These are phyloP conservation scores for Saraca asoca DNA, from an alignment of 331 rosid genomes.

Conservation along the genomic window DNA sequence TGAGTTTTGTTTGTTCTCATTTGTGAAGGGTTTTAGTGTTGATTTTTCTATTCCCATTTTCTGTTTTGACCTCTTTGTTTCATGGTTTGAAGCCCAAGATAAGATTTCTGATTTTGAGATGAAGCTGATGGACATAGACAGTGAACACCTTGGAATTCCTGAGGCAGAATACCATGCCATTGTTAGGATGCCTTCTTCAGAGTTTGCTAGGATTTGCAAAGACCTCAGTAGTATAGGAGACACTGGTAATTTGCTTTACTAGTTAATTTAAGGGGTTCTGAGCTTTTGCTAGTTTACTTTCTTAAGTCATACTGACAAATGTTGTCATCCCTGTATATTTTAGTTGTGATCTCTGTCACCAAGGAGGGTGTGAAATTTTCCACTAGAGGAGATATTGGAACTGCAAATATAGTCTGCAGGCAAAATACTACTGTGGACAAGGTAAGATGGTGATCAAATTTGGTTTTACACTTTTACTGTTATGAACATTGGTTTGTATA, in stretches of 20 bases:
- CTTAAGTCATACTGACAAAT: neutral
- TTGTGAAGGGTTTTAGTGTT: neutral
- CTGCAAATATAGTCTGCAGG: slow-evolving; percentile 90
- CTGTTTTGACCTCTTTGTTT: neutral
- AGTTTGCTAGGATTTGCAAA: slow-evolving; percentile 86
- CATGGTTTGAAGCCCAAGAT: slow-evolving; percentile 60
- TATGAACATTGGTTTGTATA: neutral
- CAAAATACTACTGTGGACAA: slow-evolving; percentile 90
- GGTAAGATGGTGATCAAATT: slow-evolving; percentile 39
- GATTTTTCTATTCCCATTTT: neutral
- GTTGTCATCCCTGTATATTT: slow-evolving; percentile 19
- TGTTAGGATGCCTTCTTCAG: slow-evolving; percentile 88
- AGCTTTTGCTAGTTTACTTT: neutral
- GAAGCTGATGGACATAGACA: slow-evolving; percentile 95
- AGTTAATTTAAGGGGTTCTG: neutral
- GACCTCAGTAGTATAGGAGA: slow-evolving; percentile 93
- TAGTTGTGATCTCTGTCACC: slow-evolving; percentile 88
- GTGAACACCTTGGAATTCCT: slow-evolving; percentile 96
- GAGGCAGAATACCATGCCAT: slow-evolving; percentile 94
- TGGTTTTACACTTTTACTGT: neutral
- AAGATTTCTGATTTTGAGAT: slow-evolving; percentile 93
- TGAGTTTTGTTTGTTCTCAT: no score
- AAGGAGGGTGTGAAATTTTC: slow-evolving; percentile 97
- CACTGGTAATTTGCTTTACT: slow-evolving; percentile 56
- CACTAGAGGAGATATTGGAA: slow-evolving; percentile 84